Percentiles rank a stretch among this genome's conserved stretches.
Evolutionary conservation across 2,329 filamentous ascomycete genomes (phyloP).

Genomic region (Verticillium nonalfalfae): DNA sequence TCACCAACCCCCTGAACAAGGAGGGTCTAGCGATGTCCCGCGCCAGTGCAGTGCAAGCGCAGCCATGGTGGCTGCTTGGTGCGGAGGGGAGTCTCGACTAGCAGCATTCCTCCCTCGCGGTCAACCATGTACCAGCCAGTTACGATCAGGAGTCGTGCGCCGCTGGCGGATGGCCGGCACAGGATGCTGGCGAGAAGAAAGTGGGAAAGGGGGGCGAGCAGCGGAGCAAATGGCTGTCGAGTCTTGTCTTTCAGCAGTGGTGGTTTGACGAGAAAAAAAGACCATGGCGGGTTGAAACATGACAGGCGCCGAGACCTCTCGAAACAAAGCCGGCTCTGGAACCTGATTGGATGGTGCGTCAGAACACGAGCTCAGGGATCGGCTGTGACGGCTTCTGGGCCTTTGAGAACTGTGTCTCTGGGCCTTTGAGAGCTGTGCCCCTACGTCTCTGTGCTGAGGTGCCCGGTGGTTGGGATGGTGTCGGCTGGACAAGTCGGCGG

Average conservation of each 20-base stretch:
- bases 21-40: not conserved
- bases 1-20: not conserved
- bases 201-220: not conserved
- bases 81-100: not conserved
- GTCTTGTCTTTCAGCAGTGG: not conserved
- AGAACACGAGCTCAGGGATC: not conserved
- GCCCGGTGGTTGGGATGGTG: too few species aligned
- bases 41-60: not conserved
- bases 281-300: not conserved
- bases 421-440: not conserved
- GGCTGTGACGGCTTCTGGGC: not conserved
- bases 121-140: not conserved
- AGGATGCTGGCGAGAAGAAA: not conserved
- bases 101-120: not conserved
- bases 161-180: not conserved
- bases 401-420: not conserved
- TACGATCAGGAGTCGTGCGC: not conserved
- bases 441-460: too few species aligned
- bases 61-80: not conserved
- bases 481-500: too few species aligned
- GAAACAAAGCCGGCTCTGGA: not conserved
- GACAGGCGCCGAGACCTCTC: not conserved
- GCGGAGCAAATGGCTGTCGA: not conserved
- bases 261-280: not conserved
- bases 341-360: not conserved